phyloP scores from a whole-genome alignment of 2,329 filamentous ascomycete species.

The Huntiella bhutanensis region DNA sequence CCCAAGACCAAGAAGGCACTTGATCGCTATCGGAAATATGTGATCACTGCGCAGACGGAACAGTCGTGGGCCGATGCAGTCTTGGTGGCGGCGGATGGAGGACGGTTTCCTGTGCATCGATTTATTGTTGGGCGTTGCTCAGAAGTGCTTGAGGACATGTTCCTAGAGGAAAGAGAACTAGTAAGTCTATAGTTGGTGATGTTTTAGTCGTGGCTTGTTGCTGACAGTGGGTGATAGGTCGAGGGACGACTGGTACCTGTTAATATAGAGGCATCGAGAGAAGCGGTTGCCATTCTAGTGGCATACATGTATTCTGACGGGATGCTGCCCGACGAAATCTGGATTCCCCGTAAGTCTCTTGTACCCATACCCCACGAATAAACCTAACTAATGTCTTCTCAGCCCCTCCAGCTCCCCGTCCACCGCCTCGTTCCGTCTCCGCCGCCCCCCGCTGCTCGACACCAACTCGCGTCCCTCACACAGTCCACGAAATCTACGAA shows the following conservation, averaged over 20 bases:
- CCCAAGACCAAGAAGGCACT: background rate
- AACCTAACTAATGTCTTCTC: no score
- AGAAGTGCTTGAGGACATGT: background rate
- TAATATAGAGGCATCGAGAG: background rate
- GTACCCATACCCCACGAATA: no score
- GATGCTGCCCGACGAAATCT: background rate
- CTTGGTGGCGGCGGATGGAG: background rate
- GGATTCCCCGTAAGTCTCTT: background rate
- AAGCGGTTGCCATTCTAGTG: background rate
- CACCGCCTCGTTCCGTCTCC: no score
- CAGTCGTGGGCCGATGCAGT: background rate
- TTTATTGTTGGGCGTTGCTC: background rate
- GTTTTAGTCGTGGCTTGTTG: no score
- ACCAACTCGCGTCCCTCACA: no score
- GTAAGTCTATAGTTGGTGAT: no score
- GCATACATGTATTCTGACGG: conserved; percentile 2
- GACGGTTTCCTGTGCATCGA: background rate
- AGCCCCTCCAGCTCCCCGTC: no score
- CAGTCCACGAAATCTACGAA: no score
- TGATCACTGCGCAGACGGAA: background rate
- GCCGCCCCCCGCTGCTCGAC: no score
- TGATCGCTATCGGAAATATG: background rate
- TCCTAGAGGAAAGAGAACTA: background rate
- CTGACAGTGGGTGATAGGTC: no score
- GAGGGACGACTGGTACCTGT: background rate